A percentile compares a stretch with the other conserved stretches of the same genome.
Conservation (phyloP, 2,329 filamentous ascomycete species). For the Xylariaceae sp. region DNA sequence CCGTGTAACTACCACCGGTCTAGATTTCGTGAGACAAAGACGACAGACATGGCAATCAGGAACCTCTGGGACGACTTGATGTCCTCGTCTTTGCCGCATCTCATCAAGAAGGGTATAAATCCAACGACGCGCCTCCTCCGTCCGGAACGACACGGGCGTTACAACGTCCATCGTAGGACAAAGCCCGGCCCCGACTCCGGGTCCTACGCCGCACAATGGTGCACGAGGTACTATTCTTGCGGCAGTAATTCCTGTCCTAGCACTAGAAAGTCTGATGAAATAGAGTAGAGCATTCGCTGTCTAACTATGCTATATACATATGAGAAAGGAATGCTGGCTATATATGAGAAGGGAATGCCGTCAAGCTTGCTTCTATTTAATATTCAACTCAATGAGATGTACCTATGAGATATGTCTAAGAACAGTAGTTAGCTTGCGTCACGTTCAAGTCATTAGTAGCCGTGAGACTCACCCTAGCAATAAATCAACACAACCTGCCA, state of each 20-base stretch:
- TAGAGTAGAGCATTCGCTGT: neutral
- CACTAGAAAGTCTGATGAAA: neutral
- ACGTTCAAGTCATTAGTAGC: no score
- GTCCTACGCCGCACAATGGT: conserved; percentile 1
- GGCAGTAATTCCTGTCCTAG: neutral
- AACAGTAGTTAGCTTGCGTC: conserved; percentile 7
- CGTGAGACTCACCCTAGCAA: neutral
- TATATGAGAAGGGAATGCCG: neutral
- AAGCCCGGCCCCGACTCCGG: conserved; percentile 6
- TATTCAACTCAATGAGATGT: neutral
- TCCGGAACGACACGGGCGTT: conserved; percentile 49
- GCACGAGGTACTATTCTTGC: neutral
- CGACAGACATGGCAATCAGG: neutral
- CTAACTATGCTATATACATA: neutral
- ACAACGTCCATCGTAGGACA: conserved; percentile 35
- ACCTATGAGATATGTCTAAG: conserved; percentile 5
- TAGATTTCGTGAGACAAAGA: neutral
- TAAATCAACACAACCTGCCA: neutral
- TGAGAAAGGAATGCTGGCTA: no score
- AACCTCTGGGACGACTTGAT: neutral
- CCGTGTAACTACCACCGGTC: neutral
- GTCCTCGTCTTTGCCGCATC: neutral
- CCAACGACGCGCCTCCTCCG: conserved; percentile 41
- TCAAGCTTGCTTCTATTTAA: neutral
- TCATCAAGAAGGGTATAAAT: conserved; percentile 27